Evolutionary conservation across 202 grass and related monocot genomes (phyloP).

Genomic region (Setaria viridis): DNA sequence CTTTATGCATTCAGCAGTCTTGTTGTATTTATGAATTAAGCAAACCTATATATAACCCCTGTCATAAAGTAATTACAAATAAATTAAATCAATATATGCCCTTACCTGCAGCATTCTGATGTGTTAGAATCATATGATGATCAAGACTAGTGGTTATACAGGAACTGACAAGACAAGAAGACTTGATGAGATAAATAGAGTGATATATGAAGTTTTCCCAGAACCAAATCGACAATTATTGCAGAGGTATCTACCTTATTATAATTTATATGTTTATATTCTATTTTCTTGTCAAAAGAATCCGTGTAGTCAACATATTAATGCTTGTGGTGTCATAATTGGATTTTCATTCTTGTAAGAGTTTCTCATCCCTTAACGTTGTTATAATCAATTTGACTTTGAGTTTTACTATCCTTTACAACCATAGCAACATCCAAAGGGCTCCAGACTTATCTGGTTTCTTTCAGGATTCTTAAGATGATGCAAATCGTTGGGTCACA

Average conservation of each 20-base stretch:
- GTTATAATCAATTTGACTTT: constrained; percentile 21
- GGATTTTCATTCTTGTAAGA: constrained; percentile 31
- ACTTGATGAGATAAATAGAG: constrained; percentile 76
- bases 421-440: constrained; percentile 24
- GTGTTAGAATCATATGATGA: constrained; percentile 40
- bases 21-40: constrained; percentile 40
- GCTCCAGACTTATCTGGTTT: constrained; percentile 50
- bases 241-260: constrained; percentile 70
- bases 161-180: constrained; percentile 74
- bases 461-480: constrained; percentile 97
- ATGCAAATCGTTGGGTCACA: constrained; percentile 79
- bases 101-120: constrained; percentile 36
- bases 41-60: constrained; percentile 9
- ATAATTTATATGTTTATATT: not conserved
- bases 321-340: not conserved
- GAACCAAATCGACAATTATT: constrained; percentile 83
- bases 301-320: not conserved
- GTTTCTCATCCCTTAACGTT: not conserved
- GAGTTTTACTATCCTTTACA: constrained; percentile 32
- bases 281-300: constrained; percentile 8
- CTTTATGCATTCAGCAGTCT: constrained; percentile 29
- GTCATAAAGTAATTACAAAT: constrained; percentile 41
- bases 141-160: constrained; percentile 58
- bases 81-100: constrained; percentile 27
- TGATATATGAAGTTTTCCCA: constrained; percentile 96